These are phyloP conservation scores for Gossypium arboreum DNA, from an alignment of 345 rosid species.

Conservation along the genomic window DNA sequence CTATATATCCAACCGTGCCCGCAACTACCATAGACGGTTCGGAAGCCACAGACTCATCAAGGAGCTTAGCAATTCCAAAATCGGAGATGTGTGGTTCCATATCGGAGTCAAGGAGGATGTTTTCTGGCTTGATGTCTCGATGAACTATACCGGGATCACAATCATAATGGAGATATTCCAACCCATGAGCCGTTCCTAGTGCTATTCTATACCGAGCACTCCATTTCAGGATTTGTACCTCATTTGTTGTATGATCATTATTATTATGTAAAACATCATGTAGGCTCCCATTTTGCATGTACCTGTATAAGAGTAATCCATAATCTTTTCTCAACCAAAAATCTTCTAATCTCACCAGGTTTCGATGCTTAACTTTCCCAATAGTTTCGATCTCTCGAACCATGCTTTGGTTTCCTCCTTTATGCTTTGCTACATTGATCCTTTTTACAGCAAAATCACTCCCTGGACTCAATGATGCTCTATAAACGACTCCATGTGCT, in stretches of 20 bases:
- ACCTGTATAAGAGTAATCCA: conserved; percentile 57
- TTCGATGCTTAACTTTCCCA: conserved; percentile 64
- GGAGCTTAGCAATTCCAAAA: conserved; percentile 72
- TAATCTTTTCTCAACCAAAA: conserved; percentile 68
- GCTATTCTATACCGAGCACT: conserved; percentile 53
- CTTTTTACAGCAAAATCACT: conserved; percentile 58
- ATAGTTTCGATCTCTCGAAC: conserved; percentile 59
- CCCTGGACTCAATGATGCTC: conserved; percentile 45
- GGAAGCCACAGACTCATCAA: conserved; percentile 45
- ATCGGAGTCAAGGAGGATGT: conserved; percentile 65
- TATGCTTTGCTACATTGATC: conserved; percentile 41
- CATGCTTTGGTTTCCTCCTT: conserved; percentile 50
- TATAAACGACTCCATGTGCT: conserved; percentile 73
- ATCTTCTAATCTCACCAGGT: conserved; percentile 66
- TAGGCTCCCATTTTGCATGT: conserved; percentile 78
- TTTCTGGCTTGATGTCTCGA: conserved; percentile 76
- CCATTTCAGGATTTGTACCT: conserved; percentile 47
- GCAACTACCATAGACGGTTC: conserved; percentile 36
- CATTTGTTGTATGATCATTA: conserved; percentile 10
- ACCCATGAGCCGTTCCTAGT: conserved; percentile 63
- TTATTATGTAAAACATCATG: conserved; percentile 48
- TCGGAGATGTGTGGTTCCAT: conserved; percentile 81
- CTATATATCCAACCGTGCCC: conserved; percentile 77
- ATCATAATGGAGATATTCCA: conserved; percentile 77
- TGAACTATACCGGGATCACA: conserved; percentile 72